phyloP scores from a whole-genome alignment of 1,139 yeast genomes.

The Insectozyma bohioensis region DNA sequence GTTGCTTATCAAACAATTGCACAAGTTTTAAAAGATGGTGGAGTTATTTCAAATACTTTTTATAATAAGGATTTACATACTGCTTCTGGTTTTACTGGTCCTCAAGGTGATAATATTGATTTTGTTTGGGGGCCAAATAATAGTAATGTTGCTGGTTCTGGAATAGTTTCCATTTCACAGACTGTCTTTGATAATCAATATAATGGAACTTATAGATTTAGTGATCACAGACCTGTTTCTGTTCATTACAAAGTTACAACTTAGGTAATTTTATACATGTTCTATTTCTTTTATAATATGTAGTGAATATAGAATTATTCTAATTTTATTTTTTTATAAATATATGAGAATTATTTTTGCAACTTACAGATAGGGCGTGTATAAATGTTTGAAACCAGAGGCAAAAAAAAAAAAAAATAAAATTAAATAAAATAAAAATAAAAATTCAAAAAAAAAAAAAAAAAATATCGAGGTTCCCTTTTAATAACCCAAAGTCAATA shows the following conservation, averaged over 20 bases:
- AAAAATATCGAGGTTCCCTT: too few relatives aligned
- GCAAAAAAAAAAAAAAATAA: too few relatives aligned
- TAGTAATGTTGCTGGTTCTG: conserved; percentile 18
- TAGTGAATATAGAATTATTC: too few relatives aligned
- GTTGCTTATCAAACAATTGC: conserved; percentile 27
- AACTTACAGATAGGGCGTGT: too few relatives aligned
- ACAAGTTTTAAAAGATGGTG: conserved; percentile 23
- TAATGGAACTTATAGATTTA: conserved; percentile 24
- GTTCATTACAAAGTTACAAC: conserved; percentile 27
- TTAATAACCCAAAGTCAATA: too few relatives aligned
- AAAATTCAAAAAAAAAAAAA: too few relatives aligned
- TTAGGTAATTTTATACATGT: too few relatives aligned
- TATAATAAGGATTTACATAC: conserved; percentile 30
- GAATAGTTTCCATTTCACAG: conserved; percentile 25
- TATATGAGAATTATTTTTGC: too few relatives aligned
- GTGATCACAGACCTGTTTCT: conserved; percentile 48
- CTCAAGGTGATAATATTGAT: conserved; percentile 20
- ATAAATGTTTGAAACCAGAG: too few relatives aligned
- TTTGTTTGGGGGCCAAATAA: conserved; percentile 25
- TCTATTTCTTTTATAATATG: too few relatives aligned
- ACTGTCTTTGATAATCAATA: conserved; percentile 32
- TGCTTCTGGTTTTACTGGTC: conserved; percentile 38
- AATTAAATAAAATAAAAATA: too few relatives aligned
- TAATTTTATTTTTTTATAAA: too few relatives aligned
- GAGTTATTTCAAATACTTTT: conserved; percentile 19